phyloP scores from a whole-genome alignment of 2,329 filamentous ascomycete species.

The Xylaria sp. region DNA sequence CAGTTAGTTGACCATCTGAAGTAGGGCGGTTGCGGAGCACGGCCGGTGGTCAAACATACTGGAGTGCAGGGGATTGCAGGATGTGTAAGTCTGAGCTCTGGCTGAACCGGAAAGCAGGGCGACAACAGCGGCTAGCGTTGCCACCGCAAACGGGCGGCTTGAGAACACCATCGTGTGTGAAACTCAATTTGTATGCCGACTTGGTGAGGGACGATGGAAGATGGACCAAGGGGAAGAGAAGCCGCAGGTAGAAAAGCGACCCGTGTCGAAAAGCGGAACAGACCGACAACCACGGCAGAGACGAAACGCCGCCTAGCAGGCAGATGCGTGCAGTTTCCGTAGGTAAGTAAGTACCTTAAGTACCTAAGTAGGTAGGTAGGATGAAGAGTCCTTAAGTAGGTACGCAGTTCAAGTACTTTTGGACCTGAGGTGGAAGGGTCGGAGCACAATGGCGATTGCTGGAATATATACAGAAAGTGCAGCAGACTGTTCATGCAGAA shows the following conservation, averaged over 20 bases:
- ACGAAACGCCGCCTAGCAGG: background rate
- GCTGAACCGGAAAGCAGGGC: conserved; percentile 32
- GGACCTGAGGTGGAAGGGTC: no score
- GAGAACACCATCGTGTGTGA: conserved; percentile 33
- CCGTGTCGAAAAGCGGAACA: no score
- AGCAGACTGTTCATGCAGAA: background rate
- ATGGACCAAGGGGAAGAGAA: no score
- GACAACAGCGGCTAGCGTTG: conserved; percentile 24
- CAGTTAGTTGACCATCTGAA: background rate
- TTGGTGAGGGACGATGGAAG: background rate
- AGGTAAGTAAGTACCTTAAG: no score
- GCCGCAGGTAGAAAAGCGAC: no score
- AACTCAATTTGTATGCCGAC: background rate
- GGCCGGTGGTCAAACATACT: conserved; percentile 32
- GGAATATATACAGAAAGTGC: conserved; percentile 23
- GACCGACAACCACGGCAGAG: no score
- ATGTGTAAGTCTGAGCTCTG: conserved; percentile 40
- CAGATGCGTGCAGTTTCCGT: no score
- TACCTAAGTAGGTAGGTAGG: no score
- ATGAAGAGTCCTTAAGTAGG: no score
- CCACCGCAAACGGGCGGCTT: conserved; percentile 29
- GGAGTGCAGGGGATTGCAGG: conserved; percentile 40
- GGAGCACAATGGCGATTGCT: conserved; percentile 11
- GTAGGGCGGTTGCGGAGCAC: background rate
- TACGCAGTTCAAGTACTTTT: background rate